phyloP scores from a whole-genome alignment of 2,329 filamentous ascomycete species.

The Ophiostoma sp. region DNA sequence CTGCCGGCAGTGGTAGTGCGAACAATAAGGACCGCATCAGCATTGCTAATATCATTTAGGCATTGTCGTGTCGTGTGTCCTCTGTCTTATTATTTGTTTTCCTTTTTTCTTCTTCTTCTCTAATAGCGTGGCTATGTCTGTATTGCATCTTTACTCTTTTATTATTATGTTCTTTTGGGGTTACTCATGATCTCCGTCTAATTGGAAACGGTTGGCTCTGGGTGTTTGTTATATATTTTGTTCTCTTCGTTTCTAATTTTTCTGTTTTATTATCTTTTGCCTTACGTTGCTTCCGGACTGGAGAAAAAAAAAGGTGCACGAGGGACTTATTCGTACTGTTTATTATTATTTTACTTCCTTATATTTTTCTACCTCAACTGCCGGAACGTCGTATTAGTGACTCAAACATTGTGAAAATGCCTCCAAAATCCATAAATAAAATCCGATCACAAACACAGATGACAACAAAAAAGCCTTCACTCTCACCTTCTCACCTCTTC shows the following conservation, averaged over 20 bases:
- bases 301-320: not conserved
- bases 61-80: not conserved
- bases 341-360: not conserved
- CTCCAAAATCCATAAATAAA: not conserved
- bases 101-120: not conserved
- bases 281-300: not conserved
- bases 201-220: constrained; percentile 15
- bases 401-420: not conserved
- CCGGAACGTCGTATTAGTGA: not conserved
- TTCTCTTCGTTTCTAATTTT: not conserved
- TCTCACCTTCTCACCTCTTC: not conserved
- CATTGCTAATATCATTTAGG: constrained; percentile 47
- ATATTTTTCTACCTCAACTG: not conserved
- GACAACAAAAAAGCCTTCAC: not conserved
- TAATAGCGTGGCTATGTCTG: not conserved
- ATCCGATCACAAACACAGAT: not conserved
- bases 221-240: not conserved
- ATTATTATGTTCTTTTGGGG: not conserved
- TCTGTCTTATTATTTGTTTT: not conserved
- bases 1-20: constrained; percentile 32
- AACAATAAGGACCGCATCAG: constrained; percentile 48
- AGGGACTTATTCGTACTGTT: not conserved
- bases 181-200: constrained; percentile 1
- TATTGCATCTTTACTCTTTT: not conserved
- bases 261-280: not conserved